Evolutionary conservation across 306 rosid species (phyloP).

Genomic region (Medicago arabica): DNA sequence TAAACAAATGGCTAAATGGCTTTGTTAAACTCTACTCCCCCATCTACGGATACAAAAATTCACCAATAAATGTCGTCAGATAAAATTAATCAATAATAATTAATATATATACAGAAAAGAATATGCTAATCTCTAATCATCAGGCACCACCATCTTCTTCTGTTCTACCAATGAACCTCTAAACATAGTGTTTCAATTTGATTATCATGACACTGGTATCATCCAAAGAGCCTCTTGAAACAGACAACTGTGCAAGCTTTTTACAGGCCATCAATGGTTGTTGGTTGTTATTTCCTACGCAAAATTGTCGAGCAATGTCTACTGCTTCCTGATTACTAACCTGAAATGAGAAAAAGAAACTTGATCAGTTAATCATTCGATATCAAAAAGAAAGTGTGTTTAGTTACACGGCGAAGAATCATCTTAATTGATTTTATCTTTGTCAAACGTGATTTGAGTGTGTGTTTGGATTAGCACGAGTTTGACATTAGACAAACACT

Average conservation of each 20-base stretch:
- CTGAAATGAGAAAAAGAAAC: constrained; percentile 53
- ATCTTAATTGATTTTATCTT: background rate
- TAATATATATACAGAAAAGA: constrained; percentile 51
- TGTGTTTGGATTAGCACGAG: background rate
- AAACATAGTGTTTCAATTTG: constrained; percentile 60
- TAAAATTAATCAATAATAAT: constrained; percentile 5
- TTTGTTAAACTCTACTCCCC: constrained; percentile 36
- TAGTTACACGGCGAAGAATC: background rate
- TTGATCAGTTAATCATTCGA: constrained; percentile 20
- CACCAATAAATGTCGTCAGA: constrained; percentile 38
- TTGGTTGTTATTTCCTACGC: constrained; percentile 51
- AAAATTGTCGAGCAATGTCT: constrained; percentile 69
- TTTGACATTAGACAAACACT: background rate
- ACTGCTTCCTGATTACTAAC: constrained; percentile 93
- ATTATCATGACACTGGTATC: constrained; percentile 87
- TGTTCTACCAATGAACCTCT: constrained; percentile 18
- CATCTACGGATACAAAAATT: constrained; percentile 35
- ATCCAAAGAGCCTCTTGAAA: constrained; percentile 78
- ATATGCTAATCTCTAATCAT: constrained; percentile 47
- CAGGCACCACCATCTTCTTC: constrained; percentile 30
- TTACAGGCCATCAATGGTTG: constrained; percentile 75
- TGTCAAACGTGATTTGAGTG: background rate
- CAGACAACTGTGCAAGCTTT: constrained; percentile 78
- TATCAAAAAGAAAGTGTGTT: background rate
- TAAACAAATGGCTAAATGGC: constrained; percentile 1